A percentile compares a stretch with the other conserved stretches of the same genome.
These are phyloP conservation scores for Aspergillus coremiiformis DNA, from an alignment of 495 filamentous ascomycete genomes.

Conservation along the genomic window DNA sequence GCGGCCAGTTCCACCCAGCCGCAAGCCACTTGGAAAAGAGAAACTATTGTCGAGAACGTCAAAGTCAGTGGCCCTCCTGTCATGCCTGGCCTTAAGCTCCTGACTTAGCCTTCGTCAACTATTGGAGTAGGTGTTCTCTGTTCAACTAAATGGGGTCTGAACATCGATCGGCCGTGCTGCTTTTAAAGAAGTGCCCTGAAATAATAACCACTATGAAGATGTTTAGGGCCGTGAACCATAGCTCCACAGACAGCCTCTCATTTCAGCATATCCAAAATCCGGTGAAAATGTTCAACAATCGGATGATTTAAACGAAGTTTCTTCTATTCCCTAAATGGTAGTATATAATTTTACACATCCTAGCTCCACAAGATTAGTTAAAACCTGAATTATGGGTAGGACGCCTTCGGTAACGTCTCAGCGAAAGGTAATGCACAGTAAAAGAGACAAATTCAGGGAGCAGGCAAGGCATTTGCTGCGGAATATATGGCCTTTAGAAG, in stretches of 20 bases:
- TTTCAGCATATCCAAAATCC: too few species aligned
- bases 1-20: background rate
- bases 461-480: constrained; percentile 8
- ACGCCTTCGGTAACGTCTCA: constrained; percentile 23
- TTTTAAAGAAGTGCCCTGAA: too few species aligned
- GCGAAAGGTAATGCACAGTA: constrained; percentile 30
- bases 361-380: constrained; percentile 19
- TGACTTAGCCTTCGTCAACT: background rate
- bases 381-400: constrained; percentile 21
- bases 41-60: background rate
- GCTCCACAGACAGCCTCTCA: background rate
- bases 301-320: constrained; percentile 1
- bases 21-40: background rate
- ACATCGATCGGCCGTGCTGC: too few species aligned
- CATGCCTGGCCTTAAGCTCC: too few species aligned
- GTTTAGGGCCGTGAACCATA: background rate
- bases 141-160: too few species aligned
- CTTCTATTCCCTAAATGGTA: constrained; percentile 10
- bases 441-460: constrained; percentile 15
- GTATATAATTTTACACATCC: constrained; percentile 20
- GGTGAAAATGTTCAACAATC: too few species aligned
- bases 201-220: background rate
- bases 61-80: background rate
- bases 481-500: constrained; percentile 10
- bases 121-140: background rate